Evolutionary conservation across 192 early-diverging fungal species (phyloP).

Genomic region (Gonapodya sp.): DNA sequence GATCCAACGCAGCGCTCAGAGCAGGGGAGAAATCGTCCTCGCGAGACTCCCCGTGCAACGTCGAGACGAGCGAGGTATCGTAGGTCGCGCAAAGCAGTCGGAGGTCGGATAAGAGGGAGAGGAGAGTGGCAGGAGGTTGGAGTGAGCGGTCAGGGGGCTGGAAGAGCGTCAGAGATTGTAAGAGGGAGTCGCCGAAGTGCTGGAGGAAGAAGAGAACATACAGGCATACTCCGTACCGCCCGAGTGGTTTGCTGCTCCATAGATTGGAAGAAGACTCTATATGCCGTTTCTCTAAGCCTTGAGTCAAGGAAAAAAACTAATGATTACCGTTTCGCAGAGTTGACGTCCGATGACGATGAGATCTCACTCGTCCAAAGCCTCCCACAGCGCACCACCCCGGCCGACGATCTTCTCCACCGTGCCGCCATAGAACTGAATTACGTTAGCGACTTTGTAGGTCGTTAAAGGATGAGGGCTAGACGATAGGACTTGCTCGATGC

Average conservation of each 20-base stretch:
- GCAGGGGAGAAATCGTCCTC: slow-evolving; percentile 59
- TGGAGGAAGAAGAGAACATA: too few relatives aligned
- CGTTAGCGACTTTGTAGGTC: slow-evolving; percentile 57
- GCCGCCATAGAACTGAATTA: slow-evolving; percentile 65
- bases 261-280: slow-evolving; percentile 35
- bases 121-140: neutral
- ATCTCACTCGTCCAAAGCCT: slow-evolving; percentile 44
- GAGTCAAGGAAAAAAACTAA: neutral
- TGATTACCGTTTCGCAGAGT: neutral
- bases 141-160: neutral
- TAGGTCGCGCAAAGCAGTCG: slow-evolving; percentile 49
- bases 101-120: neutral
- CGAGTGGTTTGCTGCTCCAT: neutral
- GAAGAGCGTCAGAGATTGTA: neutral
- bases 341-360: slow-evolving; percentile 7
- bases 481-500: slow-evolving; percentile 67
- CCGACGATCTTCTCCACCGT: slow-evolving; percentile 57
- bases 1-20: slow-evolving; percentile 58
- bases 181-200: too few relatives aligned
- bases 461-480: slow-evolving; percentile 53
- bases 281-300: slow-evolving; percentile 43
- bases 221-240: neutral
- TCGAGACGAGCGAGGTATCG: slow-evolving; percentile 53
- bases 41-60: slow-evolving; percentile 19
- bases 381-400: slow-evolving; percentile 33